Evolutionary conservation across 768 basidiomycete species (phyloP).

Genomic region (Boletellus sp.): DNA sequence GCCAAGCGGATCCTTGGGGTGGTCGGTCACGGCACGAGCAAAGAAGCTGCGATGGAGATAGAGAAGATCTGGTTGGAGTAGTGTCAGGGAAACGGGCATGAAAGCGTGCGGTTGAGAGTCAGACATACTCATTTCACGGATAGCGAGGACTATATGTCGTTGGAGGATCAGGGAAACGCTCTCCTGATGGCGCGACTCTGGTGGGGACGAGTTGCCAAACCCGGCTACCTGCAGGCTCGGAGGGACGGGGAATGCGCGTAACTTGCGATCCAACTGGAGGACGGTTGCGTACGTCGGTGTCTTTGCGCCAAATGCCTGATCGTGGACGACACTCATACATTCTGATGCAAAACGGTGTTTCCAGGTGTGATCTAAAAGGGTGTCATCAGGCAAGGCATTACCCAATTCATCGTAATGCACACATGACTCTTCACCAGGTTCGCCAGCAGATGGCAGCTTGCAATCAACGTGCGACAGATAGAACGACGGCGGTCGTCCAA

Average conservation of each 20-base stretch:
- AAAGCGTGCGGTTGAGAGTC: background rate
- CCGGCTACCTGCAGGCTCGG: slow-evolving; percentile 64
- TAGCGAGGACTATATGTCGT: slow-evolving; percentile 63
- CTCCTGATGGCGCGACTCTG: slow-evolving; percentile 39
- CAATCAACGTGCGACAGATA: slow-evolving; percentile 64
- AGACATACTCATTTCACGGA: slow-evolving; percentile 66
- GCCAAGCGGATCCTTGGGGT: slow-evolving; percentile 69
- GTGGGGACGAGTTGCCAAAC: slow-evolving; percentile 51
- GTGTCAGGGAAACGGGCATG: slow-evolving; percentile 11
- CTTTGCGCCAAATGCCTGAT: slow-evolving; percentile 69
- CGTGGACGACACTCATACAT: slow-evolving; percentile 66
- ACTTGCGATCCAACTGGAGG: slow-evolving; percentile 62
- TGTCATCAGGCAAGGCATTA: slow-evolving; percentile 1
- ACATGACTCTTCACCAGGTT: slow-evolving; percentile 58
- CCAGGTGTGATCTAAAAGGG: slow-evolving; percentile 55
- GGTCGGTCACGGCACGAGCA: slow-evolving; percentile 67
- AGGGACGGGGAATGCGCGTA: slow-evolving; percentile 66
- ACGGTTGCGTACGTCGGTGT: slow-evolving; percentile 65
- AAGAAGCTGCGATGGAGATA: slow-evolving; percentile 75
- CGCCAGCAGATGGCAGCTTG: slow-evolving; percentile 52
- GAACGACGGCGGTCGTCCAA: slow-evolving; percentile 67
- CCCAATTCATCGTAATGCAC: slow-evolving; percentile 11
- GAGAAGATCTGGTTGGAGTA: slow-evolving; percentile 47
- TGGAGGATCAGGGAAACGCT: slow-evolving; percentile 49
- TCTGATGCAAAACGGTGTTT: slow-evolving; percentile 67